Conservation (phyloP, 2,329 filamentous ascomycete genomes). For the Triangularia setosa region DNA sequence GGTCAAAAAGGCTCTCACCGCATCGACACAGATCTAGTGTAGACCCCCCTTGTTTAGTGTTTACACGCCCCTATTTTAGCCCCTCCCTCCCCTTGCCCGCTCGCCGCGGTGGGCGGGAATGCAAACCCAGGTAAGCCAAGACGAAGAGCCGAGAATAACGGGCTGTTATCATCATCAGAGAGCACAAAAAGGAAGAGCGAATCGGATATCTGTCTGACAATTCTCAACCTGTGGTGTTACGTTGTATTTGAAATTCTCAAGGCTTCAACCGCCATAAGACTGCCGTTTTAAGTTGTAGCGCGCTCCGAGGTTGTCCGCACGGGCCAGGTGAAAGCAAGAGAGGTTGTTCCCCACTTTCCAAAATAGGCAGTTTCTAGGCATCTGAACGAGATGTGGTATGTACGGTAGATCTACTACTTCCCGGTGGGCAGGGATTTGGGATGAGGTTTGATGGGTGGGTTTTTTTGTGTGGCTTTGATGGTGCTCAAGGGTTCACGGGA, state of each 20-base stretch:
- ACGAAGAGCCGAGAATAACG: not conserved
- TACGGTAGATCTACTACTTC: not conserved
- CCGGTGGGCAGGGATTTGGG: too few relatives aligned
- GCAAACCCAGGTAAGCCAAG: not conserved
- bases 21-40: not conserved
- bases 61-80: not conserved
- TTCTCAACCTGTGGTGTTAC: not conserved
- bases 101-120: not conserved
- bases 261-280: not conserved
- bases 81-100: not conserved
- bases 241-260: not conserved
- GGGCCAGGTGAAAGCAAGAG: not conserved
- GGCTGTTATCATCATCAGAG: not conserved
- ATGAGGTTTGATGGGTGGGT: not conserved
- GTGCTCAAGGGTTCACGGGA: too few relatives aligned
- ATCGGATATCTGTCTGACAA: not conserved
- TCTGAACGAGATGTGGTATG: not conserved
- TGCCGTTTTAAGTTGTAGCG: not conserved
- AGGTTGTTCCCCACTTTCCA: not conserved
- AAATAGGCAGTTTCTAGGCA: not conserved
- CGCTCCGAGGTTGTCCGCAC: not conserved
- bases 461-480: not conserved
- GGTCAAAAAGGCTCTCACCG: not conserved
- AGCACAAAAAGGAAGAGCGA: not conserved
- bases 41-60: not conserved